phyloP scores from a whole-genome alignment of 176 grass and related monocot species.

The Tillandsia fasciculata region DNA sequence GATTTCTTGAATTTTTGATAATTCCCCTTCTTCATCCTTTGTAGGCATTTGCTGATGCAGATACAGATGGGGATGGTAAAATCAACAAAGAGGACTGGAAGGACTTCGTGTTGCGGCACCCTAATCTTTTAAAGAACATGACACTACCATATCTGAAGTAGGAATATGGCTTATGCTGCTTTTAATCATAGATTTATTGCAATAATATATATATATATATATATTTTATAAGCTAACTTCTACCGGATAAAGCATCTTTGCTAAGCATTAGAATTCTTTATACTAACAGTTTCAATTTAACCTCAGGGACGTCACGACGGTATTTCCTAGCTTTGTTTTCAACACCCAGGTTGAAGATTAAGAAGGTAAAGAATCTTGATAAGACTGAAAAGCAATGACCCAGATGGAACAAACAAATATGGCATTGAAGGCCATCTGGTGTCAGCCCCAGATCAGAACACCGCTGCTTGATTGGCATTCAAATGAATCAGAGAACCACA shows the following conservation, averaged over 20 bases:
- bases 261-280: background rate
- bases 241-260: background rate
- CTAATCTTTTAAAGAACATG: slow-evolving; percentile 81
- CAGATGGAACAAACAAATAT: slow-evolving; percentile 8
- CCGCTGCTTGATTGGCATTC: background rate
- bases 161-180: slow-evolving; percentile 2
- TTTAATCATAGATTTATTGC: background rate
- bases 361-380: slow-evolving; percentile 11
- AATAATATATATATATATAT: too few relatives aligned
- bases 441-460: background rate
- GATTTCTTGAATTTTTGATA: background rate
- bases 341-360: slow-evolving; percentile 65
- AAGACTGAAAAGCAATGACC: background rate
- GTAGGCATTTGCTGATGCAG: slow-evolving; percentile 83
- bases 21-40: slow-evolving; percentile 6
- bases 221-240: background rate
- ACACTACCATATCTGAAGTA: slow-evolving; percentile 72
- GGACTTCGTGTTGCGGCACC: slow-evolving; percentile 48
- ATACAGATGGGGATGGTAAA: slow-evolving; percentile 62
- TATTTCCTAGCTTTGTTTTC: slow-evolving; percentile 82
- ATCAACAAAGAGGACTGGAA: slow-evolving; percentile 81
- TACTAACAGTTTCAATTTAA: background rate
- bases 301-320: slow-evolving; percentile 72
- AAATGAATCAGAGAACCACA: background rate
- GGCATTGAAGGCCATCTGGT: background rate